A percentile compares a stretch with the other conserved stretches of the same genome.
phyloP scores from a whole-genome alignment of 768 basidiomycete species.

The Tubosaeta sp. region DNA sequence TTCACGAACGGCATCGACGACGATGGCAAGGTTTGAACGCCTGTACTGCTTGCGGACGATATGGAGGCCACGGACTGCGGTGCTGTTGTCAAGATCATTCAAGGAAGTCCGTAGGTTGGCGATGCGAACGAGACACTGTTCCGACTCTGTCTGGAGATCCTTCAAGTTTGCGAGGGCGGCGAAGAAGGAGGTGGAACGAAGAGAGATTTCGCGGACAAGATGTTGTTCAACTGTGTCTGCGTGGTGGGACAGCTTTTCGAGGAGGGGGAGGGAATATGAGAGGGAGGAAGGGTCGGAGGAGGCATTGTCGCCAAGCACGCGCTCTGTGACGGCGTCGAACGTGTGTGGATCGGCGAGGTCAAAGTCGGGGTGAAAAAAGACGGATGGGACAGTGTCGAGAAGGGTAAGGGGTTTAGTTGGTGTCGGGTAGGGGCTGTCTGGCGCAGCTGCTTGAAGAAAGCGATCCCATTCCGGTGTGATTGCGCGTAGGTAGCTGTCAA shows the following conservation, averaged over 20 bases:
- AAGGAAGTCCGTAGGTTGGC: slow-evolving; percentile 66
- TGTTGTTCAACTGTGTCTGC: slow-evolving; percentile 94
- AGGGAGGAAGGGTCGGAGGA: slow-evolving; percentile 56
- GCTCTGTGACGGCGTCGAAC: slow-evolving; percentile 73
- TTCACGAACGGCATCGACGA: slow-evolving; percentile 59
- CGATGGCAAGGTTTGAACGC: slow-evolving; percentile 53
- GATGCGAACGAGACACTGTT: slow-evolving; percentile 75
- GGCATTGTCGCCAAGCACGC: slow-evolving; percentile 35
- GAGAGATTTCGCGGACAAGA: slow-evolving; percentile 86
- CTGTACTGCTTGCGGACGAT: slow-evolving; percentile 64
- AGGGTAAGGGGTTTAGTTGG: slow-evolving; percentile 54
- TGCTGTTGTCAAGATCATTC: slow-evolving; percentile 67
- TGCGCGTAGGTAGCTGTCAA: slow-evolving; percentile 74
- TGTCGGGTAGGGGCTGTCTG: slow-evolving; percentile 29
- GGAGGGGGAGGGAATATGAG: slow-evolving; percentile 65
- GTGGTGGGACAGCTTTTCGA: slow-evolving; percentile 88
- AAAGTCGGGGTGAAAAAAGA: slow-evolving; percentile 80
- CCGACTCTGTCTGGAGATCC: slow-evolving; percentile 85
- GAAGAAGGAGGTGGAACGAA: slow-evolving; percentile 92
- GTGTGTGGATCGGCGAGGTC: slow-evolving; percentile 76
- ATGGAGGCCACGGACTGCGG: slow-evolving; percentile 76
- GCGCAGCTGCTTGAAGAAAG: slow-evolving; percentile 48
- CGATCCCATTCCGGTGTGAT: slow-evolving; percentile 75
- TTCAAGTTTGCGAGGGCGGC: slow-evolving; percentile 93
- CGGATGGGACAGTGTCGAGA: slow-evolving; percentile 67